These are phyloP conservation scores for Cyphellophora attinorum DNA, from an alignment of 2,329 filamentous ascomycete species.

Conservation along the genomic window DNA sequence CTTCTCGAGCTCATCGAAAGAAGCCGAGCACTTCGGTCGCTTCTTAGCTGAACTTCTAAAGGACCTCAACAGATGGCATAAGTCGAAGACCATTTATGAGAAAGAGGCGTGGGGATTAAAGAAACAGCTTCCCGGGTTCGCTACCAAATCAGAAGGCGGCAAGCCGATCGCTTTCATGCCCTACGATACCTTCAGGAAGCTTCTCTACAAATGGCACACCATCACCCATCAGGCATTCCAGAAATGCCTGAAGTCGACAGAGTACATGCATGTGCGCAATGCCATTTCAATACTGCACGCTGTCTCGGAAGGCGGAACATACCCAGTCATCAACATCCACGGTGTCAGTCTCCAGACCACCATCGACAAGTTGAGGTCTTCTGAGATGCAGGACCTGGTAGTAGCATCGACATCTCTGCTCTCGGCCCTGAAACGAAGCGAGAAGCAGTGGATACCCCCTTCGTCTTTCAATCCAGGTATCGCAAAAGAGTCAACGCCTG, in stretches of 20 bases:
- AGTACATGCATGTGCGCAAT: constrained; percentile 98
- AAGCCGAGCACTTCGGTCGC: constrained; percentile 85
- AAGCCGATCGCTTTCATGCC: constrained; percentile 65
- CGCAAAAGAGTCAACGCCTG: constrained; percentile 6
- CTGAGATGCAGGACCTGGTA: constrained; percentile 39
- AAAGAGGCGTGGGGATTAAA: constrained; percentile 65
- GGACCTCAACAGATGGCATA: constrained; percentile 78
- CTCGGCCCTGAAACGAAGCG: constrained; percentile 36
- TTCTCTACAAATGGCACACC: constrained; percentile 85
- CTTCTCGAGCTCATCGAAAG: constrained; percentile 79
- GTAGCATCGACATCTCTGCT: constrained; percentile 40
- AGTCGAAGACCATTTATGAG: constrained; percentile 65
- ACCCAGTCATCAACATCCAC: constrained; percentile 86
- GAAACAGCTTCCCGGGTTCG: constrained; percentile 67
- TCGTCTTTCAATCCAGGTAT: constrained; percentile 28
- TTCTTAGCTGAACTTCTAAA: constrained; percentile 76
- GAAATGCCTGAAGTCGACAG: constrained; percentile 66
- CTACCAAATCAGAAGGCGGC: constrained; percentile 61
- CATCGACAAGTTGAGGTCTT: constrained; percentile 33
- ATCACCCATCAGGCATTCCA: constrained; percentile 71
- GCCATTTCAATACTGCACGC: constrained; percentile 81
- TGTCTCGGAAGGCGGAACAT: constrained; percentile 57
- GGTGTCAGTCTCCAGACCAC: constrained; percentile 42
- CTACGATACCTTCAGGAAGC: constrained; percentile 74
- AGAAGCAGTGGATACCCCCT: constrained; percentile 40